A percentile compares a stretch with the other conserved stretches of the same genome.
Evolutionary conservation across 768 basidiomycete species (phyloP).

Genomic region (Collybiopsis confluens): DNA sequence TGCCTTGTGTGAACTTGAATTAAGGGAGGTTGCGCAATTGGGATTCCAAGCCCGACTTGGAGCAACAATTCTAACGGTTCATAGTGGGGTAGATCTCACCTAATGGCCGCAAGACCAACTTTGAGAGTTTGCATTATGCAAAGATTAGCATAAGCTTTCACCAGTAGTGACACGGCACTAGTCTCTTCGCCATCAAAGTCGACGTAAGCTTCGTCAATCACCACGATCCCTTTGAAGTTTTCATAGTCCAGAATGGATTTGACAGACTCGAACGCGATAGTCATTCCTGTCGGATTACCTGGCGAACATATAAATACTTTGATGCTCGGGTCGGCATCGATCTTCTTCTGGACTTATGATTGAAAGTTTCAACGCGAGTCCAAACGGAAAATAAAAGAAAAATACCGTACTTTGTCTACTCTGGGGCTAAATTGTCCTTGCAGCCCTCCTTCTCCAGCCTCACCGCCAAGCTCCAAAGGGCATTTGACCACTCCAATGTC

Average conservation of each 20-base stretch:
- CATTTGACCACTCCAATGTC: conserved; percentile 82
- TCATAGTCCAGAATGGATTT: conserved; percentile 70
- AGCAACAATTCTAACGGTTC: not conserved
- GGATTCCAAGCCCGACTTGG: conserved; percentile 76
- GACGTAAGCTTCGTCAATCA: conserved; percentile 97
- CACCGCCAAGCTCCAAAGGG: conserved; percentile 56
- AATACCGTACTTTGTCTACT: conserved; percentile 60
- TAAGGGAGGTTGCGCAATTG: conserved; percentile 83
- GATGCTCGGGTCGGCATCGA: conserved; percentile 69
- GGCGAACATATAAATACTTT: conserved; percentile 96
- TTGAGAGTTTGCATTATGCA: conserved; percentile 92
- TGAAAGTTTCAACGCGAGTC: not conserved
- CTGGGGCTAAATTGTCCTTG: conserved; percentile 67
- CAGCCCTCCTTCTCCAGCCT: conserved; percentile 69
- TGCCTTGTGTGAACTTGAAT: conserved; percentile 90
- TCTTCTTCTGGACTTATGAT: conserved; percentile 61
- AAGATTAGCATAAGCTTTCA: conserved; percentile 81
- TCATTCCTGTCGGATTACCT: conserved; percentile 93
- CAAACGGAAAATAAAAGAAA: too few relatives aligned
- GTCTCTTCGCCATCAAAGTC: conserved; percentile 71
- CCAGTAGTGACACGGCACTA: conserved; percentile 66
- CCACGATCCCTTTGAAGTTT: conserved; percentile 83
- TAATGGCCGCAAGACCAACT: conserved; percentile 93
- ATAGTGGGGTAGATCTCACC: conserved; percentile 43
- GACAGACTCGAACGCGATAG: conserved; percentile 69